Conservation (phyloP, 2,329 filamentous ascomycete genomes). For the Bipolaris cookei region DNA sequence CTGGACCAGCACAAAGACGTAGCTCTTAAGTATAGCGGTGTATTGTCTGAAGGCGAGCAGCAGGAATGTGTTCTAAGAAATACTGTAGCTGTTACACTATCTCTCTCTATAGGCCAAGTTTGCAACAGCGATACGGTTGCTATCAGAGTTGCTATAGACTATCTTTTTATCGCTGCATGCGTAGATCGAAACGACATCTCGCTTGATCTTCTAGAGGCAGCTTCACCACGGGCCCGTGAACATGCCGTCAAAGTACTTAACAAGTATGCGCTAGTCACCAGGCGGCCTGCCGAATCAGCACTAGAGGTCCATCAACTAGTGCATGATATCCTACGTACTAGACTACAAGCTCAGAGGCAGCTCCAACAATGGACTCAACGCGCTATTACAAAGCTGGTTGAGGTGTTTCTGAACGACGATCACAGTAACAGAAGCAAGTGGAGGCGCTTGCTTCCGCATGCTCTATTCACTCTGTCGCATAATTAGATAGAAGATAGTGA, state of each 20-base stretch:
- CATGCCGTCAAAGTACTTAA: conserved; percentile 22
- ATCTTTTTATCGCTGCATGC: conserved; percentile 52
- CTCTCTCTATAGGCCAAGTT: neutral
- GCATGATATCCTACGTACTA: conserved; percentile 11
- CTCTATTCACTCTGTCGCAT: neutral
- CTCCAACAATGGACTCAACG: conserved; percentile 12
- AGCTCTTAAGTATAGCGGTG: neutral
- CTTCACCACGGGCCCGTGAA: neutral
- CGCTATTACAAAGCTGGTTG: conserved; percentile 15
- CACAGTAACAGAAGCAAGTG: neutral
- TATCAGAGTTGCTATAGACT: conserved; percentile 41
- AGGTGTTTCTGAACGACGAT: neutral
- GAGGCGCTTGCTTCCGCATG: neutral
- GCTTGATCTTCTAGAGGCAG: conserved; percentile 24
- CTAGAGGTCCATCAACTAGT: conserved; percentile 23
- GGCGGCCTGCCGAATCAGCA: conserved; percentile 12
- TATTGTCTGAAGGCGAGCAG: neutral
- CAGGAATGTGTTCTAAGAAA: neutral
- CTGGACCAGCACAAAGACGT: neutral
- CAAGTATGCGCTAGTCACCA: conserved; percentile 17
- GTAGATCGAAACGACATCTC: conserved; percentile 38
- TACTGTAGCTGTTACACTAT: neutral
- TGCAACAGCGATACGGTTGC: conserved; percentile 35
- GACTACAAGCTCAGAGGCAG: conserved; percentile 11
- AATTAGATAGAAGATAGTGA: neutral